These are phyloP conservation scores for Limonium bicolor DNA, from an alignment of 148 eudicot genomes.

Conservation along the genomic window DNA sequence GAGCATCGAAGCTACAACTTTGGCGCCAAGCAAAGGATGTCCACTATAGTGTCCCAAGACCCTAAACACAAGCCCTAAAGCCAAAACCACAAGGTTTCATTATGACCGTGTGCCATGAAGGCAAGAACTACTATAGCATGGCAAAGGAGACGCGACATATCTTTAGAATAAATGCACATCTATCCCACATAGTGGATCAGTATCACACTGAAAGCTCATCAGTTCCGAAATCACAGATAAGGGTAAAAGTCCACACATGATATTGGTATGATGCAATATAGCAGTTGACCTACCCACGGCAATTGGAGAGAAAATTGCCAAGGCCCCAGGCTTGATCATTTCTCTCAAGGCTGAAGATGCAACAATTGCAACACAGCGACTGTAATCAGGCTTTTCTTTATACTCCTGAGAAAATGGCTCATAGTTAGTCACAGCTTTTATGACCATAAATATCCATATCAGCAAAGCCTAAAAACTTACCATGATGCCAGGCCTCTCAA, in stretches of 20 bases:
- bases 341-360: constrained; percentile 92
- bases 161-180: too few species aligned
- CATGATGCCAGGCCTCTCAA: constrained; percentile 99
- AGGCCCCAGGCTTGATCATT: constrained; percentile 92
- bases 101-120: too few species aligned
- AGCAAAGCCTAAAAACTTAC: constrained; percentile 22
- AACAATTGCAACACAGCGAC: constrained; percentile 94
- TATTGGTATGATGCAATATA: too few species aligned
- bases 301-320: constrained; percentile 84
- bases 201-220: too few species aligned
- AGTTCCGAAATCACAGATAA: too few species aligned
- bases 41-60: constrained; percentile 75
- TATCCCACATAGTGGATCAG: too few species aligned
- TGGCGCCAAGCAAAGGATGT: constrained; percentile 92
- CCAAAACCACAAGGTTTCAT: too few species aligned
- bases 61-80: constrained; percentile 68
- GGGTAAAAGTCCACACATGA: too few species aligned
- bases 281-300: constrained; percentile 41
- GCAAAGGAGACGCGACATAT: too few species aligned
- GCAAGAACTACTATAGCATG: too few species aligned
- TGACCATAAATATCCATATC: neutral
- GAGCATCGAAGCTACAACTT: constrained; percentile 89
- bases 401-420: constrained; percentile 43
- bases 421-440: neutral
- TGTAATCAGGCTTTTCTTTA: constrained; percentile 95